Conservation (phyloP, 2,329 filamentous ascomycete species). For the Aspergillus hiratsukae region DNA sequence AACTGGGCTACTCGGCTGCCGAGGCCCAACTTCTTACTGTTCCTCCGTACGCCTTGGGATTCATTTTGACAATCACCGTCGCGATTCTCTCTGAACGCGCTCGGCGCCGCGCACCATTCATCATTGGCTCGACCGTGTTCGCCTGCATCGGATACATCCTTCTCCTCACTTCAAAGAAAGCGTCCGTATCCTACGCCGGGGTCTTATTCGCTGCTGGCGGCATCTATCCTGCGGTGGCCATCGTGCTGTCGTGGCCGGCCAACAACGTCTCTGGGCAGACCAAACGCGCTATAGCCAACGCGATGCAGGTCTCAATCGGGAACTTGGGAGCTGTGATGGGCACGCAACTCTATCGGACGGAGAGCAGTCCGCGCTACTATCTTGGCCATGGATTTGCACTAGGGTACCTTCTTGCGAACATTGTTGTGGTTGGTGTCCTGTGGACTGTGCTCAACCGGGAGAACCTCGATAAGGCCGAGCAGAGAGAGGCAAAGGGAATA, state of each 20-base stretch:
- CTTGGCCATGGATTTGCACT: constrained; percentile 65
- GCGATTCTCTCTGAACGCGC: constrained; percentile 59
- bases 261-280: constrained; percentile 69
- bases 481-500: constrained; percentile 38
- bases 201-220: constrained; percentile 62
- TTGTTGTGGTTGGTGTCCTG: constrained; percentile 49
- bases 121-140: constrained; percentile 55
- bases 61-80: constrained; percentile 54
- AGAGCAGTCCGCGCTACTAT: constrained; percentile 58
- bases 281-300: constrained; percentile 64
- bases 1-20: constrained; percentile 39
- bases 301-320: constrained; percentile 68
- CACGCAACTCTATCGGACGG: constrained; percentile 63
- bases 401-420: constrained; percentile 58
- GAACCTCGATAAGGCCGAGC: constrained; percentile 51
- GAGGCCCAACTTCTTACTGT: constrained; percentile 55
- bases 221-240: constrained; percentile 61
- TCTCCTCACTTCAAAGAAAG: constrained; percentile 50
- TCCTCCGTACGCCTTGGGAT: constrained; percentile 61
- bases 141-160: constrained; percentile 61
- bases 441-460: constrained; percentile 54
- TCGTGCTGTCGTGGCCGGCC: constrained; percentile 65
- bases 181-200: constrained; percentile 57
- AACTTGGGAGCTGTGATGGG: constrained; percentile 65
- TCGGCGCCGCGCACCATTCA: constrained; percentile 58